A percentile compares a stretch with the other conserved stretches of the same genome.
These are phyloP conservation scores for Phytopythium boreale DNA, from an alignment of 352 stramenopile species.

Conservation along the genomic window DNA sequence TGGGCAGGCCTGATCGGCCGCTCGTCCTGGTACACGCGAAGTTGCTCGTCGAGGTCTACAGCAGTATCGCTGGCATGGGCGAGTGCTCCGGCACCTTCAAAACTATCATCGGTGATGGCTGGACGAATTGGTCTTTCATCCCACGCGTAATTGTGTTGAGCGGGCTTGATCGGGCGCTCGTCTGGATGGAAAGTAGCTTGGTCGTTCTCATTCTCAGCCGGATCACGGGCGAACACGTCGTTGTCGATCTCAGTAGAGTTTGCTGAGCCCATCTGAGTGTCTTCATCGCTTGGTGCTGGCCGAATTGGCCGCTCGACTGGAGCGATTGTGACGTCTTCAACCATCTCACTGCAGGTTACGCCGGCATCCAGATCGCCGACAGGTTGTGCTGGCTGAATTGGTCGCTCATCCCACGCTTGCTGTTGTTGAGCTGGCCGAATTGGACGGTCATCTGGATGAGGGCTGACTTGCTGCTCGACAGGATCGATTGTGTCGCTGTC, in stretches of 20 bases:
- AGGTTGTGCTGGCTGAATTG: conserved; percentile 9
- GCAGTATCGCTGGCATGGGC: not conserved
- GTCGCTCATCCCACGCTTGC: conserved; percentile 9
- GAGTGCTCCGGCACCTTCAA: not conserved
- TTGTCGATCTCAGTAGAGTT: not conserved
- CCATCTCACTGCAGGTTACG: not conserved
- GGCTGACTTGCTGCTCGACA: not conserved
- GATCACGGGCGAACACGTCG: too few relatives aligned
- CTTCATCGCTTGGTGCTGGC: not conserved
- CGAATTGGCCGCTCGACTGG: not conserved
- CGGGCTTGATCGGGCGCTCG: conserved; percentile 16
- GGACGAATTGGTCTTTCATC: not conserved
- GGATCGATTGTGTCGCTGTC: not conserved
- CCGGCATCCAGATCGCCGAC: not conserved
- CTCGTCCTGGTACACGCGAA: conserved; percentile 1
- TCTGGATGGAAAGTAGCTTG: conserved; percentile 2
- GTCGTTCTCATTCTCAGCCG: not conserved
- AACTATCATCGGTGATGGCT: not conserved
- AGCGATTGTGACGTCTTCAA: not conserved
- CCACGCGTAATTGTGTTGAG: not conserved
- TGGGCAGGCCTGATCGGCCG: not conserved
- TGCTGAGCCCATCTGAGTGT: not conserved
- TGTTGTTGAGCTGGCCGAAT: not conserved
- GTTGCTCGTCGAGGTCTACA: not conserved
- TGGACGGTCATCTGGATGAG: conserved; percentile 2